A percentile compares a stretch with the other conserved stretches of the same genome.
These are phyloP conservation scores for Graphilbum fragrans DNA, from an alignment of 2,329 filamentous ascomycete genomes.

Conservation along the genomic window DNA sequence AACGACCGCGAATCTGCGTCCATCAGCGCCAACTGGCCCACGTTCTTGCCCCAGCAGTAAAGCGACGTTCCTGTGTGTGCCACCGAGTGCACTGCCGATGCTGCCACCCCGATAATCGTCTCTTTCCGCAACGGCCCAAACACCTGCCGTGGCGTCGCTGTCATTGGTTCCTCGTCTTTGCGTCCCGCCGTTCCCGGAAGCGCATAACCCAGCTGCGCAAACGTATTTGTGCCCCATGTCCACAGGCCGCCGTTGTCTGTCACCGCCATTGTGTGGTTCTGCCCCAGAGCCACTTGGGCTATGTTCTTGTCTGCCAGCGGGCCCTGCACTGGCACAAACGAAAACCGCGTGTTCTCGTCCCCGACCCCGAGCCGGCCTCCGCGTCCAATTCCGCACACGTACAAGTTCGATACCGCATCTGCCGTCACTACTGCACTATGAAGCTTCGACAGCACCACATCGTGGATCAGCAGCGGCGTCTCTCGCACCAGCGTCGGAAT, in stretches of 20 bases:
- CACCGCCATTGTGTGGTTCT: conserved; percentile 82
- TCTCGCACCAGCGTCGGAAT: conserved; percentile 64
- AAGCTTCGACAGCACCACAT: conserved; percentile 80
- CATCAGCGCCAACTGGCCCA: conserved; percentile 85
- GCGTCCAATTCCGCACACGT: conserved; percentile 83
- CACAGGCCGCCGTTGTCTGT: conserved; percentile 81
- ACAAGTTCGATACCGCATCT: conserved; percentile 81
- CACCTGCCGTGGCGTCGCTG: conserved; percentile 71
- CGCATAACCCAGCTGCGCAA: conserved; percentile 75
- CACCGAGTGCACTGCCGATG: conserved; percentile 84
- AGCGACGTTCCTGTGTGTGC: conserved; percentile 71
- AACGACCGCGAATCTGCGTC: conserved; percentile 90
- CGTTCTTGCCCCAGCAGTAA: conserved; percentile 91
- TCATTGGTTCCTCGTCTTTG: conserved; percentile 69
- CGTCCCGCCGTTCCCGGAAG: conserved; percentile 53
- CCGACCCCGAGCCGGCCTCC: conserved; percentile 82
- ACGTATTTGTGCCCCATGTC: conserved; percentile 85
- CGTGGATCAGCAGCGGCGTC: conserved; percentile 62
- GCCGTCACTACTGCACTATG: conserved; percentile 81
- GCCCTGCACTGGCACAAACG: conserved; percentile 69
- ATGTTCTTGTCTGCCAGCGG: conserved; percentile 66
- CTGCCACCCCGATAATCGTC: conserved; percentile 65
- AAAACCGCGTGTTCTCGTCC: conserved; percentile 80
- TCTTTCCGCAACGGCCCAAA: conserved; percentile 89
- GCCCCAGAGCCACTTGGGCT: conserved; percentile 68